Conservation (phyloP, 1,284 basidiomycete species). For the Cutaneotrichosporon arboriforme region DNA sequence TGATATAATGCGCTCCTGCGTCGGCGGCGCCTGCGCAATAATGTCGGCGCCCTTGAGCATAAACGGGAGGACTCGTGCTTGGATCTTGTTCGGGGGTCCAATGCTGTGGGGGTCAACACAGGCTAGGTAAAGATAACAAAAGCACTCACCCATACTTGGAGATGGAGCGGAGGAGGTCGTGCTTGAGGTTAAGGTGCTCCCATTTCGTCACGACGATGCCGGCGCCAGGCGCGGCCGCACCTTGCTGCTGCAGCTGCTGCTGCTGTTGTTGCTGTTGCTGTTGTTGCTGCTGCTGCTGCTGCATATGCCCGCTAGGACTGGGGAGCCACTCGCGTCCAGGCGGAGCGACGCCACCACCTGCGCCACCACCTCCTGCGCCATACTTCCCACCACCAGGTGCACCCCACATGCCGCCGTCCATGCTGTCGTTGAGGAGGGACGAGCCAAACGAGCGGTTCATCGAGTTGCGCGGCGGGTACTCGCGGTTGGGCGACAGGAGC, state of each 20-base stretch:
- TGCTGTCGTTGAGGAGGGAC: slow-evolving; percentile 11
- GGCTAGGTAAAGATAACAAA: too few species aligned
- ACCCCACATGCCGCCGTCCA: slow-evolving; percentile 17
- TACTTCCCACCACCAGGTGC: slow-evolving; percentile 7
- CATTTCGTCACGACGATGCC: slow-evolving; percentile 91
- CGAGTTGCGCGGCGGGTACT: slow-evolving; percentile 10
- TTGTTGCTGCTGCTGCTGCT: neutral
- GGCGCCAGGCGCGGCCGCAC: slow-evolving; percentile 57
- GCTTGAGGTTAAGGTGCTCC: slow-evolving; percentile 83
- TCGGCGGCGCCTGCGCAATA: slow-evolving; percentile 96
- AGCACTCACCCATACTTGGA: slow-evolving; percentile 80
- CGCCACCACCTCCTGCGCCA: slow-evolving; percentile 2
- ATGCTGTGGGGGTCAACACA: slow-evolving; percentile 54
- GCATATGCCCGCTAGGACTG: slow-evolving; percentile 9
- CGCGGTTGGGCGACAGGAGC: slow-evolving; percentile 5
- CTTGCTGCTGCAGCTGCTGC: neutral
- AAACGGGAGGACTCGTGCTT: slow-evolving; percentile 92
- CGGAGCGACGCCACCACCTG: neutral
- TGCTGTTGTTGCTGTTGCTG: slow-evolving; percentile 8
- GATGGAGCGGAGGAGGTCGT: slow-evolving; percentile 81
- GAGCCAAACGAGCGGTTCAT: slow-evolving; percentile 17
- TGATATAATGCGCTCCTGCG: slow-evolving; percentile 94
- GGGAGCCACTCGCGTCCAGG: slow-evolving; percentile 11
- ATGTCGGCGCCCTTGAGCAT: slow-evolving; percentile 86
- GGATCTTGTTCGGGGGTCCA: slow-evolving; percentile 97